Evolutionary conservation across 148 eudicot genomes (phyloP), one percentile per base, ranked within the genome.

Genomic region (Chenopodium formosanum): DNA sequence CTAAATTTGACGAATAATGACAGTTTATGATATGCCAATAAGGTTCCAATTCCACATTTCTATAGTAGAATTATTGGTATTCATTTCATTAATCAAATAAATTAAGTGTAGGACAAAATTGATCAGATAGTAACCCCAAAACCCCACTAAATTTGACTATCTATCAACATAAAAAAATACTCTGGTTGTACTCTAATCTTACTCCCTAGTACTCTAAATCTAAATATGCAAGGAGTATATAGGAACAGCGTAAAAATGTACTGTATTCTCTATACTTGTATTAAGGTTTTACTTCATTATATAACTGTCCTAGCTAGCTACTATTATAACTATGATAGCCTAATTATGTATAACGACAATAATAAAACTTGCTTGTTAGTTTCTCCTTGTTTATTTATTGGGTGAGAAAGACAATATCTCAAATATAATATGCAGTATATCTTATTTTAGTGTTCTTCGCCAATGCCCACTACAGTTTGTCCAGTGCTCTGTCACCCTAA

Each of bases 401-500:
- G 52, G 52, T 23, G 29, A 65, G 68, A 23, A 65, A 65, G 31
- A 65, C 68, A 65, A 65, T 9, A 29, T 8, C 68, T 25, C 44
- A 37, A 37, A 7, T 37, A 37, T 37, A 37, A 37, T 37, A 37
- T 37, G 5, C 44, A 5, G 44, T 37, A 29, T 0, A 29, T 29
- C 2, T 68, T 29, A 25, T 14, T 13, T 40, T 60, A 81, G 71
- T 64, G 73, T 64, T 19, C 37, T 46, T 27, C 31, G 58, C 29
- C 23, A 25, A 9, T 68, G 23, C 56, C 84, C 79, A 82, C 84
- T 82, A 82, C 48, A 82, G n/a, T 75, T 52, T 66, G 79, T 67
- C 73, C 66, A 23, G 14, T 69, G 22, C n/a, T 4, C 46, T n/a
- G 46, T 22, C 47, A 31, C 73, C 73, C 46, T 9, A 69, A 69